Percentiles rank a stretch among this genome's conserved stretches.
Conservation (phyloP, 177 flowering plant genomes). For the Vitis hybrid region DNA sequence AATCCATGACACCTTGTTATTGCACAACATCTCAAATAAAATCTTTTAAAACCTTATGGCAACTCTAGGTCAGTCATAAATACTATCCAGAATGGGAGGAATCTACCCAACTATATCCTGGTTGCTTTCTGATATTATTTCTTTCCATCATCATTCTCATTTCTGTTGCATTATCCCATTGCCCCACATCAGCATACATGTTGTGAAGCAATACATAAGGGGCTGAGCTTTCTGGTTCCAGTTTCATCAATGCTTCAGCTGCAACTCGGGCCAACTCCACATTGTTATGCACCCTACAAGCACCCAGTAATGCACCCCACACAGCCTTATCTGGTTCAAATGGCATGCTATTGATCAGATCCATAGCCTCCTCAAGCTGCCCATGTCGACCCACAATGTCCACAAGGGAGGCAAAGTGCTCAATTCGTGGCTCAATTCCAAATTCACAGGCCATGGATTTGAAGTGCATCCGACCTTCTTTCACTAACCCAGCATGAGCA, state of each 20-base stretch:
- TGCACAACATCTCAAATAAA: too few species aligned
- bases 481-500: constrained; percentile 55
- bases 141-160: constrained; percentile 42
- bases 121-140: constrained; percentile 41
- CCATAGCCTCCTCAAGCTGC: constrained; percentile 48
- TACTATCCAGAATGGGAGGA: constrained; percentile 4
- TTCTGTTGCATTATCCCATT: constrained; percentile 45
- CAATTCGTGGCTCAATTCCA: constrained; percentile 49
- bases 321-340: constrained; percentile 51
- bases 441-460: constrained; percentile 48
- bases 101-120: constrained; percentile 46
- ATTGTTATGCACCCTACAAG: constrained; percentile 55
- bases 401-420: constrained; percentile 59
- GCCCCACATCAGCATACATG: constrained; percentile 49
- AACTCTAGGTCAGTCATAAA: too few species aligned
- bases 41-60: too few species aligned
- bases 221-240: constrained; percentile 59
- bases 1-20: too few species aligned
- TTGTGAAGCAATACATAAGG: constrained; percentile 51
- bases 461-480: constrained; percentile 47
- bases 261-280: constrained; percentile 46
- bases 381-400: constrained; percentile 53
- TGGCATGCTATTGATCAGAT: constrained; percentile 44
- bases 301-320: constrained; percentile 60
- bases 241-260: constrained; percentile 49